phyloP scores from a whole-genome alignment of 2,329 filamentous ascomycete species.

The Fusarium succisae region DNA sequence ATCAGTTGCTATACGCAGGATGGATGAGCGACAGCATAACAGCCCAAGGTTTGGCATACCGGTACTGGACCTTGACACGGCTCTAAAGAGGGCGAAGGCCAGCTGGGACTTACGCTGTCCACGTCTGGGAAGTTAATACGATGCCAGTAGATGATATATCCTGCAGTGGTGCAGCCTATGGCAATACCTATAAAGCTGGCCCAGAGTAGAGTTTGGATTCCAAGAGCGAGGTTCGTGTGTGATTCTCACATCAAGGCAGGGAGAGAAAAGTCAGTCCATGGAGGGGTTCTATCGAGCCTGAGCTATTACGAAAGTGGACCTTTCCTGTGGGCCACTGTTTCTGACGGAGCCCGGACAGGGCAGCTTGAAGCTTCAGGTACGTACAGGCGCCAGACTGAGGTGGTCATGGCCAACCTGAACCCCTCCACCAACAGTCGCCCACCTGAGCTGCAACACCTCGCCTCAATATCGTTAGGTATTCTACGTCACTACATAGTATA shows the following conservation, averaged over 20 bases:
- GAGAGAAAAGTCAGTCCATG: background rate
- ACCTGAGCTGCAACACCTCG: constrained; percentile 19
- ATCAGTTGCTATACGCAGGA: background rate
- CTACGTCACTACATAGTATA: constrained; percentile 27
- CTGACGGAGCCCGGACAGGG: background rate
- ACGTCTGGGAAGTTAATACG: background rate
- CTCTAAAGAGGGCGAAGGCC: background rate
- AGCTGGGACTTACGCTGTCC: background rate
- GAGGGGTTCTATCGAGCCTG: background rate
- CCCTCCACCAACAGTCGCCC: constrained; percentile 29
- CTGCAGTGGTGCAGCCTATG: background rate
- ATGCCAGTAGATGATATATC: background rate
- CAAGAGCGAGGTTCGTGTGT: background rate
- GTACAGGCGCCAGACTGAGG: background rate
- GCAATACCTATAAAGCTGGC: no score
- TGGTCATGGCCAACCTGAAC: constrained; percentile 23
- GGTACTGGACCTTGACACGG: background rate
- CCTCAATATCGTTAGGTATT: constrained; percentile 23
- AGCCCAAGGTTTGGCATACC: background rate
- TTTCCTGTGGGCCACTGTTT: background rate
- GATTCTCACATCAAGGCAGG: background rate
- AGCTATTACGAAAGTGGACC: constrained; percentile 16
- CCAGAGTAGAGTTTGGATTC: background rate
- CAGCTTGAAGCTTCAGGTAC: constrained; percentile 23
- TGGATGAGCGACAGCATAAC: background rate